A percentile compares a stretch with the other conserved stretches of the same genome.
Conservation (phyloP, 208 protist genomes). For the Trypanosoma caninum region DNA sequence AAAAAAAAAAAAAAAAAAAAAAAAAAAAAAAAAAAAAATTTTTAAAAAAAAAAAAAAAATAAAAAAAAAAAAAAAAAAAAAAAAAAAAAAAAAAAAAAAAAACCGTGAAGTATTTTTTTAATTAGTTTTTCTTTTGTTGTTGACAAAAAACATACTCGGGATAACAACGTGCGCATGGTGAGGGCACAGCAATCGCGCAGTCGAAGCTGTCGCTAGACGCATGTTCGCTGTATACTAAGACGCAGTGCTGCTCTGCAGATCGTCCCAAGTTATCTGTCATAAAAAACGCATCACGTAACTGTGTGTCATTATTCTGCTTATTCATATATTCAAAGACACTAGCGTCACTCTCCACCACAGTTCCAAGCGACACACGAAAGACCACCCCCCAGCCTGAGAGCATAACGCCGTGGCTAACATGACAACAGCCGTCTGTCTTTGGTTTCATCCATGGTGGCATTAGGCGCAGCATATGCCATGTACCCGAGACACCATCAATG, state of each 20-base stretch:
- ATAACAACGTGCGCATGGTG: slow-evolving; percentile 34
- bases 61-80: slow-evolving; percentile 9
- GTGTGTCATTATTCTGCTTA: slow-evolving; percentile 13
- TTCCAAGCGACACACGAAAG: slow-evolving; percentile 52
- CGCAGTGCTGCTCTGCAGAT: slow-evolving; percentile 2
- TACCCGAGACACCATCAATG: slow-evolving; percentile 28
- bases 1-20: background rate
- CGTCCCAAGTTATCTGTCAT: background rate
- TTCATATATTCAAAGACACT: slow-evolving; percentile 12
- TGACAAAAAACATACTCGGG: slow-evolving; percentile 46
- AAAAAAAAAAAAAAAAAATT: background rate
- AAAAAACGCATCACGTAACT: background rate
- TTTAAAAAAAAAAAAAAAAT: background rate
- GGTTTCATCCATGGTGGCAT: slow-evolving; percentile 6
- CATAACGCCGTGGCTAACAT: background rate
- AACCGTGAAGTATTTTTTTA: background rate
- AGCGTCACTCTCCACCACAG: slow-evolving; percentile 28
- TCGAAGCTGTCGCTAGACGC: background rate
- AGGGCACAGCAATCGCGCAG: slow-evolving; percentile 24
- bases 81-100: slow-evolving; percentile 17
- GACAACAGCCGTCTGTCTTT: background rate
- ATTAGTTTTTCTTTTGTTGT: background rate
- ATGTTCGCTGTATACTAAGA: background rate
- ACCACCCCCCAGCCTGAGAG: slow-evolving; percentile 35
- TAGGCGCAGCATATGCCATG: slow-evolving; percentile 5